Evolutionary conservation across 306 rosid species (phyloP).

Genomic region (Fragaria vesca): DNA sequence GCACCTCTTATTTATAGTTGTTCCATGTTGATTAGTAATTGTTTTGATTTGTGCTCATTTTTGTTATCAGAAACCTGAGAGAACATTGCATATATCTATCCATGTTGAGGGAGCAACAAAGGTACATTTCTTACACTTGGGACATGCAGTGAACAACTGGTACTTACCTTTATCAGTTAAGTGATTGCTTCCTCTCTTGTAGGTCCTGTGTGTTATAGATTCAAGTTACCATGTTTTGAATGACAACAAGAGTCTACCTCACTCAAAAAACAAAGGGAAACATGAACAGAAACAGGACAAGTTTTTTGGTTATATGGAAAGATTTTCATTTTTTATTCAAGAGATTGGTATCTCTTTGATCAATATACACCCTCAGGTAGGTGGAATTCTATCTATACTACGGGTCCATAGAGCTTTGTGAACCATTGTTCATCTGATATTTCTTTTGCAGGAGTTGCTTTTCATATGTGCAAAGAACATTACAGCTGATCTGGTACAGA

Average conservation of each 20-base stretch:
- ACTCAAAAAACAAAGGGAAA: conserved; percentile 42
- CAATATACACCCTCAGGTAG: conserved; percentile 70
- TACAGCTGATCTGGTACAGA: conserved; percentile 63
- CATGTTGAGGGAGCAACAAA: conserved; percentile 96
- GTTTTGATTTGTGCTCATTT: conserved; percentile 28
- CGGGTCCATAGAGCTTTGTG: conserved; percentile 11
- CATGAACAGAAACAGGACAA: conserved; percentile 55
- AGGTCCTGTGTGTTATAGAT: conserved; percentile 84
- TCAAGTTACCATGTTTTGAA: conserved; percentile 61
- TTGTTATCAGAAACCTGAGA: conserved; percentile 73
- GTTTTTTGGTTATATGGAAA: conserved; percentile 61
- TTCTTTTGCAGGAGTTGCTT: conserved; percentile 72
- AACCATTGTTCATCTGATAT: conserved; percentile 20
- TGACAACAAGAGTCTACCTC: conserved; percentile 41
- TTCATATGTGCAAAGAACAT: conserved; percentile 65
- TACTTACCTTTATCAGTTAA: conserved; percentile 2
- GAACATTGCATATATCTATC: conserved; percentile 72
- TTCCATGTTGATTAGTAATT: background rate
- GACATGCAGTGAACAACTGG: background rate
- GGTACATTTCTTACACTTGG: conserved; percentile 46
- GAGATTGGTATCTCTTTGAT: conserved; percentile 79
- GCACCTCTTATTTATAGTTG: background rate
- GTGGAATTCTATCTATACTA: conserved; percentile 21
- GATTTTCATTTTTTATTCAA: conserved; percentile 62
- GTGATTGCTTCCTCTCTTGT: conserved; percentile 21